Base-by-base conservation (phyloP, 2,329 filamentous ascomycete genomes). In the Arthrinium phaeospermum region DNA sequence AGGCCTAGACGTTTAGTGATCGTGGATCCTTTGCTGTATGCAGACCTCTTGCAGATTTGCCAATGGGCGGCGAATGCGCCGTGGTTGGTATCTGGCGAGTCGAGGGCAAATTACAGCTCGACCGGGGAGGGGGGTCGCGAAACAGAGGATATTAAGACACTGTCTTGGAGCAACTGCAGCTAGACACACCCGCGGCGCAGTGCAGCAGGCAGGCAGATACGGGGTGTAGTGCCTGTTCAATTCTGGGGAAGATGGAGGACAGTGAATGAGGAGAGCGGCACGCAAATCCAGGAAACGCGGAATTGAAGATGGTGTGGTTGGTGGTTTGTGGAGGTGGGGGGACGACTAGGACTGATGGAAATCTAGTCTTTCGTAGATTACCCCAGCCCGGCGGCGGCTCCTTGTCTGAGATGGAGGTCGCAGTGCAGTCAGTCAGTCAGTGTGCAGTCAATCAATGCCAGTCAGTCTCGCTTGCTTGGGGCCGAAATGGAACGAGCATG, bases 121-220 rank as follows among this genome's bases (percentile, higher is more conserved):
- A 19, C 16, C 2, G 5, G 24, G 13, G 13, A 19, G 30, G 57
- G 57, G 57, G 57, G 57, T 64, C 57, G 57, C 57, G 57, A 41
- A 64, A 64, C 34, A 12, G 57, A 64, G 10, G 57, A 37, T 70
- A 70, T 73, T 57, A 61, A 69, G 49, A 71, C 71, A 72, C 41
- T 68, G 71, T 72, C 69, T 72, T 71, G 69, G 67, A 69, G 47
- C 69, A 46, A 51, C 67, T 72, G 71, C 69, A 41, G 67, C 53
- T 37, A 69, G 67, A 71, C 24, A 71, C 69, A 69, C 69, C 41
- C 61, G 41, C 70, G 57, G 64, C 34, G 45, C 44, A 47, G 67
- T 24, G 27, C 24, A 47, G 67, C 67, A 47, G 6, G 45, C 27
- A 68, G 10, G 46, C 44, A 71, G 24, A 71, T 61, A 67, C 46